Evolutionary conservation across 176 grass and related monocot species (phyloP), one percentile per base, ranked within the genome.

Genomic region (Poa annua): DNA sequence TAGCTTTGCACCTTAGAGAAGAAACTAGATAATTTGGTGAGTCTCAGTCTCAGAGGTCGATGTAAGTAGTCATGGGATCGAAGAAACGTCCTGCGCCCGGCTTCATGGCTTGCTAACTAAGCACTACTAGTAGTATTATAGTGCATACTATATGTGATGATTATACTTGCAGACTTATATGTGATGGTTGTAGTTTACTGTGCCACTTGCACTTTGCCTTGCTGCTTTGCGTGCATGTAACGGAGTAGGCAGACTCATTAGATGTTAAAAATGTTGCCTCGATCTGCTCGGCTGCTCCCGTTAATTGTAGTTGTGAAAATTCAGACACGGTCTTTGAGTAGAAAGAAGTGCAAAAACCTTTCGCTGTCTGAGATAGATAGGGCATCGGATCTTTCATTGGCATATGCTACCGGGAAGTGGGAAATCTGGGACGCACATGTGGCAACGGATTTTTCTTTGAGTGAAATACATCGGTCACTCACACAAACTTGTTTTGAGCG

Each of bases 21-120:
- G 67, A 76, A 14, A 26, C 57, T 34, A 81, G 61, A 77, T 26
- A 45, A 42, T 77, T 71, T 83, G 63, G 53, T 45, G 78, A 24
- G 55, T 42, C 47, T 52, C 10, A 24, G 55, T 42, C 47, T 52
- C 10, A 71, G 55, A 55, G 42, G 11, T 66, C 7, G 14, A 29
- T 84, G 57, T 65, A 55, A 71, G 44, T 68, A 81, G 35, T 60
- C 8, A n/a, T 77, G 42, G 70, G 21, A 33, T 61, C 16, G 70
- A 70, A 70, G 51, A 67, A 32, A 34, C 42, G 33, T 39, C 50
- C 20, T 44, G 82, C 70, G 21, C 19, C 71, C 42, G 19, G 21
- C 10, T 70, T 76, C 42, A 81, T 33, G 82, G 38, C 17, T 60
- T 32, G 47, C 72, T 81, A 8, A 6, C 21, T 22, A 22, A 44